phyloP scores from a whole-genome alignment of 495 filamentous ascomycete species.

The Penicillium flavigenum region DNA sequence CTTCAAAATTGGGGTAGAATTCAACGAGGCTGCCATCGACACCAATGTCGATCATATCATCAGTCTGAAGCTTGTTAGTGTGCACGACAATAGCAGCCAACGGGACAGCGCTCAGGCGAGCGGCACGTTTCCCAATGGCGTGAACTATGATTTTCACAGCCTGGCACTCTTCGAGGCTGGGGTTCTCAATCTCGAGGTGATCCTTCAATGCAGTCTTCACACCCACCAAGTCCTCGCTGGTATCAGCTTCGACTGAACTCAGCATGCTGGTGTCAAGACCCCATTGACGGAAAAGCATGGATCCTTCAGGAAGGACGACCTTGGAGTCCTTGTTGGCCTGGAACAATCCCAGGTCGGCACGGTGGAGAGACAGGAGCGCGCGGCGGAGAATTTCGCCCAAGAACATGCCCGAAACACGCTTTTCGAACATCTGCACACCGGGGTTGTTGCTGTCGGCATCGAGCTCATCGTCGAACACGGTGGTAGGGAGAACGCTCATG shows the following conservation, averaged over 20 bases:
- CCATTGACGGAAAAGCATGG: slow-evolving; percentile 76
- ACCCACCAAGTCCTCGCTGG: slow-evolving; percentile 56
- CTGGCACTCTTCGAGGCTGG: slow-evolving; percentile 73
- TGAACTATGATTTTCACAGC: slow-evolving; percentile 76
- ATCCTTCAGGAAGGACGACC: slow-evolving; percentile 61
- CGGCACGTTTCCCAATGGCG: slow-evolving; percentile 84
- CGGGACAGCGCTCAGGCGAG: slow-evolving; percentile 83
- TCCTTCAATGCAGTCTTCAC: slow-evolving; percentile 75
- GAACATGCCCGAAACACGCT: slow-evolving; percentile 98
- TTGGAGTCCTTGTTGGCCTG: slow-evolving; percentile 66
- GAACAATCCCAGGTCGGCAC: slow-evolving; percentile 63
- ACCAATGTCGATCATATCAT: slow-evolving; percentile 78
- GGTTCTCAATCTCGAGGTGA: slow-evolving; percentile 66
- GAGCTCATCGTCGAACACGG: slow-evolving; percentile 74
- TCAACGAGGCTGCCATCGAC: slow-evolving; percentile 90
- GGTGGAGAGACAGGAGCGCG: slow-evolving; percentile 64
- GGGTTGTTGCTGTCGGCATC: slow-evolving; percentile 85
- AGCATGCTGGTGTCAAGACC: slow-evolving; percentile 86
- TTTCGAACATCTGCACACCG: slow-evolving; percentile 98
- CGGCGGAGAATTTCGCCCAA: slow-evolving; percentile 89
- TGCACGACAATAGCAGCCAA: slow-evolving; percentile 78
- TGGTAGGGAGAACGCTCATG: slow-evolving; percentile 80
- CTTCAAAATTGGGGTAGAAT: slow-evolving; percentile 86
- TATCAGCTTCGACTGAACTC: slow-evolving; percentile 76
- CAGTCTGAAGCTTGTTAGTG: slow-evolving; percentile 61